Percentiles rank a stretch among this genome's conserved stretches.
Evolutionary conservation across 495 filamentous ascomycete genomes (phyloP).

Genomic region (Lepraria neglecta): DNA sequence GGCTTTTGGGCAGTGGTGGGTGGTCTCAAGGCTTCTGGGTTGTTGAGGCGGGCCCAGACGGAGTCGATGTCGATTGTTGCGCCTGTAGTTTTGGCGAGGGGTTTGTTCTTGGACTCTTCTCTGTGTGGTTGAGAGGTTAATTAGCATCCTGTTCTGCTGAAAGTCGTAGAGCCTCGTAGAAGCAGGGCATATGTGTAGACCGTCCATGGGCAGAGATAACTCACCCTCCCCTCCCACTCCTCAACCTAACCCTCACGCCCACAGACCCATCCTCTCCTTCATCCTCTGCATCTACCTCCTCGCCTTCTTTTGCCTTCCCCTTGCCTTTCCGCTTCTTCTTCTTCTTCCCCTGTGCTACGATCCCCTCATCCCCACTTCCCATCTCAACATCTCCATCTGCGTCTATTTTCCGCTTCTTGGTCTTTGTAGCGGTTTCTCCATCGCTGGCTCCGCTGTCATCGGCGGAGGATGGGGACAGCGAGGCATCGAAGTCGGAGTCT

Average conservation of each 20-base stretch:
- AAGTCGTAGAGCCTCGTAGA: background rate
- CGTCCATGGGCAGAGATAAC: slow-evolving; percentile 27
- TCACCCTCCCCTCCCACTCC: slow-evolving; percentile 58
- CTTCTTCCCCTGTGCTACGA: slow-evolving; percentile 56
- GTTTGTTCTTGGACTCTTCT: slow-evolving; percentile 57
- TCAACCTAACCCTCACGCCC: slow-evolving; percentile 77
- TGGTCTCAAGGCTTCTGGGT: slow-evolving; percentile 31
- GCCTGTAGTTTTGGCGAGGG: slow-evolving; percentile 55
- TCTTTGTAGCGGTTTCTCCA: slow-evolving; percentile 4
- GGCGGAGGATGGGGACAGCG: slow-evolving; percentile 23
- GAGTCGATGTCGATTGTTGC: slow-evolving; percentile 86
- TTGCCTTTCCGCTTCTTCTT: slow-evolving; percentile 49
- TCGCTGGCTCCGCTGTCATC: slow-evolving; percentile 20
- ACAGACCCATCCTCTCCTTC: slow-evolving; percentile 56
- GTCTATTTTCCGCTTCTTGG: slow-evolving; percentile 35
- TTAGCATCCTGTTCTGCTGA: background rate
- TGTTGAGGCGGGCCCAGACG: slow-evolving; percentile 76
- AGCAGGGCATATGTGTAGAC: background rate
- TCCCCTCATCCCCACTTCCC: slow-evolving; percentile 74
- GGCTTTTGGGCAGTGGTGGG: slow-evolving; percentile 9
- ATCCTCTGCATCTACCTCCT: slow-evolving; percentile 48
- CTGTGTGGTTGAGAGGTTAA: background rate
- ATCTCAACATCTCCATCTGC: slow-evolving; percentile 29
- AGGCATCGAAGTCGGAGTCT: slow-evolving; percentile 29
- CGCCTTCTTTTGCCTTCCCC: slow-evolving; percentile 39